These are phyloP conservation scores for Thalassia testudinum DNA, from an alignment of 116 monocot species.

Conservation along the genomic window DNA sequence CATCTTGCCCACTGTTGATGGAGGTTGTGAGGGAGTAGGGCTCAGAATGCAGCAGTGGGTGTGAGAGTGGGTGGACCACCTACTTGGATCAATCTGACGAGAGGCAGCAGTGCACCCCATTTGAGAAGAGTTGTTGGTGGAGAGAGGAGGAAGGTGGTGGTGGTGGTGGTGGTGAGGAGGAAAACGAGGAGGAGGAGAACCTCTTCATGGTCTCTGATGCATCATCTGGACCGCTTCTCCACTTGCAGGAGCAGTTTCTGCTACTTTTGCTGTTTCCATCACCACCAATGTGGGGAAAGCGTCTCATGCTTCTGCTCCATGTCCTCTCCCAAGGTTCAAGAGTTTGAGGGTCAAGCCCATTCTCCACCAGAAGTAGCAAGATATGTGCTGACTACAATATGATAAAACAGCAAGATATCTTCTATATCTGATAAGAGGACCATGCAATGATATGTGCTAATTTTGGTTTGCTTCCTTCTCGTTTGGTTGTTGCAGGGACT, in stretches of 20 bases:
- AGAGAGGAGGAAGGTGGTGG: neutral
- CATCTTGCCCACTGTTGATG: neutral
- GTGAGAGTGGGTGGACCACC: constrained; percentile 87
- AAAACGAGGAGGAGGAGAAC: constrained; percentile 56
- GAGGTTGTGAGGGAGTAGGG: constrained; percentile 19
- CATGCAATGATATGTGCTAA: no score
- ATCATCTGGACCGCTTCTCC: constrained; percentile 71
- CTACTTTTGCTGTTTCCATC: constrained; percentile 2
- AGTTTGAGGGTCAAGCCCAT: constrained; percentile 25
- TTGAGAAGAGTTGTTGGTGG: neutral
- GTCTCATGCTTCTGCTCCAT: neutral
- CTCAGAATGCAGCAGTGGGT: constrained; percentile 77
- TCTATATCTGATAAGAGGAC: no score
- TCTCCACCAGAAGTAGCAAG: neutral
- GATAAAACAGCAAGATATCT: no score
- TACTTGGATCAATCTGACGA: constrained; percentile 54
- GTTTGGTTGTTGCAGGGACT: constrained; percentile 7
- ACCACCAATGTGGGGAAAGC: no score
- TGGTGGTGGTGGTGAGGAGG: constrained; percentile 15
- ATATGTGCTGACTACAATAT: no score
- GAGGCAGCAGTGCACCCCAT: no score
- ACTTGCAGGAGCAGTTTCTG: constrained; percentile 8
- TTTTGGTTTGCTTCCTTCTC: neutral
- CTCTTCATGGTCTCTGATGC: constrained; percentile 90
- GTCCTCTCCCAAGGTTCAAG: constrained; percentile 17